Conservation (phyloP, 768 basidiomycete species). For the Suillus lakei region DNA sequence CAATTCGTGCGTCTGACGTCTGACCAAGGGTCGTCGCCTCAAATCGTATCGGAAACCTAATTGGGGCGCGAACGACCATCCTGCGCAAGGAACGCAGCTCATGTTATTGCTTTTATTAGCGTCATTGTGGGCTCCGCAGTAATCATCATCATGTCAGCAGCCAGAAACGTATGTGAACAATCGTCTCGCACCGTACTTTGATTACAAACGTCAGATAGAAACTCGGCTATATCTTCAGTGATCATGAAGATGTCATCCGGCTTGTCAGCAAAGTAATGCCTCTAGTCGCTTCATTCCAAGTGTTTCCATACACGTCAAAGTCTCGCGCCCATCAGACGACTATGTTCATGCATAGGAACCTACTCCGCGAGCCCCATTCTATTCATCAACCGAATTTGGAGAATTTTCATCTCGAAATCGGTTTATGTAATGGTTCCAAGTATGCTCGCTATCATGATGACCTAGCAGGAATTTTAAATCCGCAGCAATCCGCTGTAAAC, state of each 20-base stretch:
- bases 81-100: slow-evolving; percentile 61
- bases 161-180: slow-evolving; percentile 53
- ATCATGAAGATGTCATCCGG: slow-evolving; percentile 56
- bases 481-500: too few relatives aligned
- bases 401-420: too few relatives aligned
- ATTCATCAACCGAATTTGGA: too few relatives aligned
- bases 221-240: slow-evolving; percentile 72
- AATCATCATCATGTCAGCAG: slow-evolving; percentile 60
- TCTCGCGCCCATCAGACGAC: too few relatives aligned
- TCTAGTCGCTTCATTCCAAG: slow-evolving; percentile 60
- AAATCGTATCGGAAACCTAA: slow-evolving; percentile 72
- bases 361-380: too few relatives aligned
- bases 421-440: too few relatives aligned
- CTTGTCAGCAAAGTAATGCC: slow-evolving; percentile 58
- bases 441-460: too few relatives aligned
- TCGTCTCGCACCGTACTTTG: background rate
- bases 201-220: slow-evolving; percentile 33
- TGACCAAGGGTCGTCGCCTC: slow-evolving; percentile 66
- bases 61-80: slow-evolving; percentile 59
- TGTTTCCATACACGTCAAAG: too few relatives aligned
- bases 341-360: too few relatives aligned
- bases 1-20: background rate
- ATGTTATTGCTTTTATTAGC: slow-evolving; percentile 67
- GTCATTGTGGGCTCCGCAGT: slow-evolving; percentile 61
- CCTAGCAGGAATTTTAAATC: too few relatives aligned